Evolutionary conservation across 805 yeast species (phyloP), one percentile per base, ranked within the genome.

Genomic region (Yarrowia porcina): DNA sequence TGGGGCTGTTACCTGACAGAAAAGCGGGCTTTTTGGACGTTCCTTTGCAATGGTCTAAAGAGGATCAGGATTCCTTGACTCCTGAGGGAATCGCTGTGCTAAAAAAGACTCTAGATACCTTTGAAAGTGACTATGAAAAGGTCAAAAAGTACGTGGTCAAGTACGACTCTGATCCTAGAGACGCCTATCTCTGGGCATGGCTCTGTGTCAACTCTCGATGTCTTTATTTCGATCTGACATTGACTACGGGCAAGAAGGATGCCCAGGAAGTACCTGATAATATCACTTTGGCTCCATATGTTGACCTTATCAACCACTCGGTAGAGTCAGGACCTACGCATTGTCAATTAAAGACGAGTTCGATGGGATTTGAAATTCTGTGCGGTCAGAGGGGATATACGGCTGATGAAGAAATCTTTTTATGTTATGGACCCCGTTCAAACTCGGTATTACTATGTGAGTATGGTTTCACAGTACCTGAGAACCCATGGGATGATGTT

Each of bases 181-280:
- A 52, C 33, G 42, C 59, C 0, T 52, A 52, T 25, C 59, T 52
- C 15, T 84, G 90, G 83, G 83, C 88, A 0, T 93, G 97, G 96
- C 79, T 89, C 69, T 86, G 93, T 69, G 89, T 92, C 63, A 93
- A 94, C 71, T 87, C 97, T 1, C 85, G 99, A 75, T 93, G 98
- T 72, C 77, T 93, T 6, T 92, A 90, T 72, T 85, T 87, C 86
- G 80, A 82, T 3, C 74, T 89, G 1, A 47, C 61, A 20, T 39
- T 62, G 18, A 47, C 63, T 17, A 85, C 88, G 1, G 78, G 81
- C 50, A 79, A 81, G 35, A 79, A 80, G 18, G 61, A 39, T 36
- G 33, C 59, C 10, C 32, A 52, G 63, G 2, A 81, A 76, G 25
- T 30, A 18, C 49, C 61, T 15, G 90, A 87, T 67, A 87, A 89